Evolutionary conservation across 1,139 yeast species (phyloP), one percentile per base, ranked within the genome.

Genomic region (Yamadazyma spencermartinsiae): DNA sequence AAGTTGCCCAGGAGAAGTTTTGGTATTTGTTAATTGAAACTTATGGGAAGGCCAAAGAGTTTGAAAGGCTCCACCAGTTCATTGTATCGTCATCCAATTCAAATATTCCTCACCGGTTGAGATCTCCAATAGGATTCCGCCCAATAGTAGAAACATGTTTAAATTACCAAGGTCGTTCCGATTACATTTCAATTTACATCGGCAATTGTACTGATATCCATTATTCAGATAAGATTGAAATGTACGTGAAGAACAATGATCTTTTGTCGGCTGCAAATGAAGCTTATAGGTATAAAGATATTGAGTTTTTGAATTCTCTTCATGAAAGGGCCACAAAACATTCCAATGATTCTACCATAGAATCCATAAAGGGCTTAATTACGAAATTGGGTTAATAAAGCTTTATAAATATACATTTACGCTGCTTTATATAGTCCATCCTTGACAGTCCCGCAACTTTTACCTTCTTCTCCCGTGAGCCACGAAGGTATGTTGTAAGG

Each of bases 401-500:
- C 4, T 30, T 9, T 21, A 31, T 13, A 19, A 23, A 5, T 16
- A 30, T 17, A 7, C 18, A 30, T n/a, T 16, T 16, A 21, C n/a
- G 5, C 15, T 32, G 12, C 23, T 8, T n/a, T 32, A 21, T 43
- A 74, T 28, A 54, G 55, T 0, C 80, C 81, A 48, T 79, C 63
- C 34, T 52, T 59, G 5, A 81, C 64, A 0, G 49, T 52, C 0
- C 88, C 88, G 32, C 74, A 45, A 36, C 58, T 58, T 8, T 56
- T 55, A 1, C 82, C 86, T 47, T 81, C 83, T 55, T 86, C 92
- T 2, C 96, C 96, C 1, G 95, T 82, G 31, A 87, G 56, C 90
- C 90, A 87, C 14, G 77, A 72, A 0, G 96, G 96, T 20, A 86
- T 60, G 1, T 54, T 65, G 12, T 66, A 61, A 0, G 86, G 76